Percentiles rank a stretch among this genome's conserved stretches.
Evolutionary conservation across 768 basidiomycete genomes (phyloP).

Genomic region (Lyophyllum semitale): DNA sequence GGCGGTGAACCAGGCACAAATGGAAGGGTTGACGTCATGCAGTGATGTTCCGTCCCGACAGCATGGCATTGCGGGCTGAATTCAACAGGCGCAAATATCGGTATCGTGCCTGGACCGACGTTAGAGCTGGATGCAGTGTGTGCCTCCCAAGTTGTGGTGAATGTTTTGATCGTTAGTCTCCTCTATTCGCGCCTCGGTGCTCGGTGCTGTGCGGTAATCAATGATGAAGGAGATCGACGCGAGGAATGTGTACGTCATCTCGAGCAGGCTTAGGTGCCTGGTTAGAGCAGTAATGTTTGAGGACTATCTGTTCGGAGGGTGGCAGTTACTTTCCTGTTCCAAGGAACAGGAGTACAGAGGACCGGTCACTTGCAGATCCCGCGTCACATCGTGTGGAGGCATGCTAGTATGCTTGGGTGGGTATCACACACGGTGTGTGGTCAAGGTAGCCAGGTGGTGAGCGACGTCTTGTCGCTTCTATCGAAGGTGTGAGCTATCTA

Average conservation of each 20-base stretch:
- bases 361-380: neutral
- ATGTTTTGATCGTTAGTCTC: neutral
- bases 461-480: no score
- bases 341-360: no score
- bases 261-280: no score
- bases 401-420: no score
- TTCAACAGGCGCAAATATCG: slow-evolving; percentile 10
- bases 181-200: neutral
- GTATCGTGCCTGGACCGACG: neutral
- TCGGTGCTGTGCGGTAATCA: neutral
- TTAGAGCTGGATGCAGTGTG: neutral
- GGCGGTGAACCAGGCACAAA: neutral
- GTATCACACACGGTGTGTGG: no score
- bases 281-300: no score
- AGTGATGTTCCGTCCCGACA: neutral
- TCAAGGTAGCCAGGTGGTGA: no score
- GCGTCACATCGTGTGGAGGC: neutral
- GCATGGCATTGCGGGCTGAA: slow-evolving; percentile 6
- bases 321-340: no score
- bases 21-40: neutral
- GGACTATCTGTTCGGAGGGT: no score
- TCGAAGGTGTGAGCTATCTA: no score
- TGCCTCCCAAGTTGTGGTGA: neutral
- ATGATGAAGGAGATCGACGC: neutral
- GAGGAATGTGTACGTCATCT: neutral